These are phyloP conservation scores for Croton setiger DNA, from an alignment of 441 rosid genomes.

Conservation along the genomic window DNA sequence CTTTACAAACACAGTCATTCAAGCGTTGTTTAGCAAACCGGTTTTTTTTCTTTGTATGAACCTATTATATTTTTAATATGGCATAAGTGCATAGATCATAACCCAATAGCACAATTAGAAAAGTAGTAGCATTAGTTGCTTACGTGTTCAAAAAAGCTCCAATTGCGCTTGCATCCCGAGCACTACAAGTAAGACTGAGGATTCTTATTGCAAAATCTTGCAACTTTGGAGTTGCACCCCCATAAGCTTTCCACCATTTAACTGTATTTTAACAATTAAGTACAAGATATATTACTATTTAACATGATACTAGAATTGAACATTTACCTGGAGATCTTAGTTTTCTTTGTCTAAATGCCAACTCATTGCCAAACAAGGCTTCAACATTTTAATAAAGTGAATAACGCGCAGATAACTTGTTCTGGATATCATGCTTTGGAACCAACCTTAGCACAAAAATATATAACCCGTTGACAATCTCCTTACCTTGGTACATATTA, in stretches of 20 bases:
- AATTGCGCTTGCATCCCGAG: background rate
- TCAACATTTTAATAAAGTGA: background rate
- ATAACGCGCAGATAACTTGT: background rate
- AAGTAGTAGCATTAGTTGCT: background rate
- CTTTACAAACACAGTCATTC: background rate
- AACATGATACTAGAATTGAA: background rate
- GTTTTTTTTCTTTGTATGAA: background rate
- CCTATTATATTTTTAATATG: background rate
- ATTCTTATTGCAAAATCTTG: background rate
- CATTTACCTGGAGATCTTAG: background rate
- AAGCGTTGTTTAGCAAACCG: background rate
- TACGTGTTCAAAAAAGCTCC: background rate
- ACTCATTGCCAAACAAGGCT: background rate
- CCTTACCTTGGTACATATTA: background rate
- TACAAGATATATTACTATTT: accelerated
- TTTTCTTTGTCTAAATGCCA: background rate
- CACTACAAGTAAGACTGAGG: background rate
- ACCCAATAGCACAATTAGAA: background rate
- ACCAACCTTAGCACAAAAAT: background rate
- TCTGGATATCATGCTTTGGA: background rate
- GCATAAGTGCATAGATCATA: no score
- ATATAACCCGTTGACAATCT: background rate
- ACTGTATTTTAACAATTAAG: background rate
- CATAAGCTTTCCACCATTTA: background rate
- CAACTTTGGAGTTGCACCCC: background rate